Evolutionary conservation across 2,329 filamentous ascomycete species (phyloP).

Genomic region (Neurospora crassa): DNA sequence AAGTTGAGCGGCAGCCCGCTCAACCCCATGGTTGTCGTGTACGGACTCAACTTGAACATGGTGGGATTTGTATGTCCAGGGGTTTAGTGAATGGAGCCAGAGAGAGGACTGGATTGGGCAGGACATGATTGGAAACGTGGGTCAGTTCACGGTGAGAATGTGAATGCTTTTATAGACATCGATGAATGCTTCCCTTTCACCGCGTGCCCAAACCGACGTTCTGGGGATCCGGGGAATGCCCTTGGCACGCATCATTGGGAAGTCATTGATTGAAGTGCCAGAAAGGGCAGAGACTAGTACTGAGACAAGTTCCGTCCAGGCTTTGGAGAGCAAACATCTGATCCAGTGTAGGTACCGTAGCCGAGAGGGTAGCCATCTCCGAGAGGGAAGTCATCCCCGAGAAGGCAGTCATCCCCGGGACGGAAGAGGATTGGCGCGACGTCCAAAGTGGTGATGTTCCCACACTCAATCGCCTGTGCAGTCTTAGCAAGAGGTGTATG

Average conservation of each 20-base stretch:
- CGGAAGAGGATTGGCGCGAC: neutral
- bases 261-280: neutral
- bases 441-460: neutral
- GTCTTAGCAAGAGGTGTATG: too few relatives aligned
- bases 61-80: neutral
- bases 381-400: neutral
- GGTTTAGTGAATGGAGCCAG: neutral
- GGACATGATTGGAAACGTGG: too few relatives aligned
- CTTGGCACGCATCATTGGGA: neutral
- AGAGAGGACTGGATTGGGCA: neutral
- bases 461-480: too few relatives aligned
- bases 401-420: neutral
- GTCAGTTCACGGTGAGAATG: neutral
- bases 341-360: neutral
- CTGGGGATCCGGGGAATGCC: neutral
- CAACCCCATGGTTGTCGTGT: constrained; percentile 3
- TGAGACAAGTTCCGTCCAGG: neutral
- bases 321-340: neutral
- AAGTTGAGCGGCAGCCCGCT: constrained; percentile 1
- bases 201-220: neutral
- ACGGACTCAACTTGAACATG: constrained; percentile 2
- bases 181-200: neutral
- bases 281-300: neutral
- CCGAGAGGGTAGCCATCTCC: neutral
- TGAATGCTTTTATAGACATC: neutral